Base-by-base conservation (phyloP, 2,329 filamentous ascomycete genomes). In the Fusarium heterosporum region DNA sequence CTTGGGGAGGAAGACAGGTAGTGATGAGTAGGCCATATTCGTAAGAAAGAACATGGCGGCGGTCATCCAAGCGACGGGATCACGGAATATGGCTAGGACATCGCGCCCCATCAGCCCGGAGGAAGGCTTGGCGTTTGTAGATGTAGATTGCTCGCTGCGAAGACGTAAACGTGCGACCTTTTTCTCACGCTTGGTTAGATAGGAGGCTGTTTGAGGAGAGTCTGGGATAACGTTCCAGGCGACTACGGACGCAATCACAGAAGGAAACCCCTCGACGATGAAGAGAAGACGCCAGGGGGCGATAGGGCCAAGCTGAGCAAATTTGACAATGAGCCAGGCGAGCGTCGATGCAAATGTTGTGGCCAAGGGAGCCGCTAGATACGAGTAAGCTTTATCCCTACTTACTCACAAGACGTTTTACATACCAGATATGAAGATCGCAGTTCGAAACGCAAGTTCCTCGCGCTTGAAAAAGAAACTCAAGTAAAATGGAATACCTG, bases 271-370 rank as follows among this genome's bases (percentile, higher is more conserved):
- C 77, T 97, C 93, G 13, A 95, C 71, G 9, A 97, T 83, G 73
- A 97, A 96, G 28, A 97, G 83, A 3, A 94, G 84, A n/a, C 93
- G 86, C 93, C 93, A 97, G 6, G 91, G 88, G 1, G 92, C 91
- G 48, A 97, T 89, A 16, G 90, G 90, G 2, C 86, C 82, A 61
- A 83, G 73, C 46, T 86, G 80, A 49, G 88, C 92, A 14, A 93
- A 72, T 71, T 87, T 88, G 49, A 93, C 85, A 64, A 97, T 95
- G 22, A 89, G 73, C 89, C 90, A 93, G 9, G 93, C 93, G 6
- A 97, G 82, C 10, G 86, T 90, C 38, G 92, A 92, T 1, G 93
- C 92, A 74, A 96, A 79, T 2, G 89, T 90, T 40, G 92, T 96
- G 3, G 93, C 93, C 6, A 97, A 83, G 2, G 87, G 87, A 2